These are phyloP conservation scores for Russula virescens DNA, from an alignment of 768 basidiomycete genomes.

Conservation along the genomic window DNA sequence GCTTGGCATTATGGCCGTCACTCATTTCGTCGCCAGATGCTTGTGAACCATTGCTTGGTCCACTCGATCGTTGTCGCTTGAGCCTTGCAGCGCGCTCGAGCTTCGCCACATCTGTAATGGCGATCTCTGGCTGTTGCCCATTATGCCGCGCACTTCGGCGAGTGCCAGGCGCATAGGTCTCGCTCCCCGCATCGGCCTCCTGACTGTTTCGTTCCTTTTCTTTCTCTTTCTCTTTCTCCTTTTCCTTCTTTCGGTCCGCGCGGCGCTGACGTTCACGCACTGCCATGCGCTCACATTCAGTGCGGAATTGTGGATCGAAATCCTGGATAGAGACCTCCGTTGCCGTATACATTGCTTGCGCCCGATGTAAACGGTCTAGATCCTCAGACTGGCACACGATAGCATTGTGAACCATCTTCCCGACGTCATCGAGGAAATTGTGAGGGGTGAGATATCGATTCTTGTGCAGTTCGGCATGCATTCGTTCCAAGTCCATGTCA, in stretches of 20 bases:
- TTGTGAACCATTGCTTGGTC: conserved; percentile 30
- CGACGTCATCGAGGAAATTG: conserved; percentile 80
- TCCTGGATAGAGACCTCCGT: conserved; percentile 81
- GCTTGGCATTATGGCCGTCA: conserved; percentile 19
- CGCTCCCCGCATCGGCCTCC: conserved; percentile 33
- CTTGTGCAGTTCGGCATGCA: conserved; percentile 81
- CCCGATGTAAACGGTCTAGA: conserved; percentile 67
- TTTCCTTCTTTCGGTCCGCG: conserved; percentile 39
- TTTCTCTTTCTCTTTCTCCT: conserved; percentile 34
- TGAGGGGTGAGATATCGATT: conserved; percentile 82
- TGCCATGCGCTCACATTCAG: conserved; percentile 89
- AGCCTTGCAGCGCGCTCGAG: conserved; percentile 54
- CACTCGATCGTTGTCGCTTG: conserved; percentile 53
- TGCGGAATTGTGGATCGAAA: conserved; percentile 69
- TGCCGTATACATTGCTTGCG: conserved; percentile 85
- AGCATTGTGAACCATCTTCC: conserved; percentile 76
- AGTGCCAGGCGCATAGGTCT: conserved; percentile 42
- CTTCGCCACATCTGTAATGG: conserved; percentile 68
- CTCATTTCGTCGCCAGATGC: conserved; percentile 24
- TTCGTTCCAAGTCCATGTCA: conserved; percentile 88
- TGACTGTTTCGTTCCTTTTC: conserved; percentile 30
- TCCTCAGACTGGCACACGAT: conserved; percentile 54
- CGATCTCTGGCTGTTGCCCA: conserved; percentile 63
- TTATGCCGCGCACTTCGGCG: conserved; percentile 69
- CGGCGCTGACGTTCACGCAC: conserved; percentile 62